Base-by-base conservation (phyloP, 139 green algal species). In the Pleodorina starrii region DNA sequence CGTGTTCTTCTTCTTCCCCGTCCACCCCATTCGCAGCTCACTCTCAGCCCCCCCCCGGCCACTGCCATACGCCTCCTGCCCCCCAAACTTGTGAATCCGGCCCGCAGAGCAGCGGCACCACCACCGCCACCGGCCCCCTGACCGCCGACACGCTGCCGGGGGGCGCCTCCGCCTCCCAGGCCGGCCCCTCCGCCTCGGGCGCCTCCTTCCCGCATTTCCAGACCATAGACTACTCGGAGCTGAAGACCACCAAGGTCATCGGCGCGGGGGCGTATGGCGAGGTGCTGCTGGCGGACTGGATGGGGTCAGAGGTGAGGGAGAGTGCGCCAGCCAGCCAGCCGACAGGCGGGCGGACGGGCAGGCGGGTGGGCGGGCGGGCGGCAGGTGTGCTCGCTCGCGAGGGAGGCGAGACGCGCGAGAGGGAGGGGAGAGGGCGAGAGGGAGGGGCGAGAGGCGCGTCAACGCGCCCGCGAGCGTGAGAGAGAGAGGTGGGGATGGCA, bases 231-330 rank as follows among this genome's bases (percentile, higher is more conserved):
- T 50, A 51, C 29, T 42, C 7, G 0, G 93, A 95, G 88, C 82
- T 95, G 17, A 87, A 60, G 48, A 36, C 93, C 42, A 36, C 84
- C 29, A 90, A 74, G 72, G 12, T 90, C n/a, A 93, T 95, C 27
- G 93, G 93, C 17, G 71, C 38, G 5, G 93, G 93, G 21, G 93
- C 91, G 17, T 94, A 95, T 78, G 93, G 93, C 48, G 90, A 93
- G 88, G 93, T 95, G 54, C 94, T 85, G 87, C 87, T 95, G 76
- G 93, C 91, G 5, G 93, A 95, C 60, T 95, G 93, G 93, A 92
- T 85, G 21, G 92, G 91, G 4, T 91, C 59, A 9, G 83, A 93
- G 84, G 90, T 93, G 54, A 23, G 78, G 10, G 44, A 1, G 44
- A 29, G n/a, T n/a, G n/a, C n/a, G n/a, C n/a, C n/a, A n/a, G n/a